phyloP scores from a whole-genome alignment of 306 rosid species.

The Begonia masoniana region DNA sequence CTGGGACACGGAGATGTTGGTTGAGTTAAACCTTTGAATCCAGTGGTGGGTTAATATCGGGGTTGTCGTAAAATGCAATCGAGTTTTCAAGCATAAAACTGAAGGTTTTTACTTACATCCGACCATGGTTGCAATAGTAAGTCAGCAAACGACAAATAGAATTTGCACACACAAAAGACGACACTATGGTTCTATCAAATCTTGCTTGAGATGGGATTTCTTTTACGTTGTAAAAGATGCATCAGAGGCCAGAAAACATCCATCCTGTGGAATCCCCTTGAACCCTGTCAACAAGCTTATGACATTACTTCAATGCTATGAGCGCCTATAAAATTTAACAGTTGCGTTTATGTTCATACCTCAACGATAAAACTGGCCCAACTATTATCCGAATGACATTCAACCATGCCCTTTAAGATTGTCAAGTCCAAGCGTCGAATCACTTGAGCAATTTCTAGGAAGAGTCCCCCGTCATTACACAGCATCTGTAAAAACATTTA shows the following conservation, averaged over 20 bases:
- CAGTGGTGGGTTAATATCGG: too few species aligned
- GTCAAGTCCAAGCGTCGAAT: slow-evolving; percentile 43
- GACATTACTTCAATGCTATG: not conserved
- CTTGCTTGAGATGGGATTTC: slow-evolving; percentile 22
- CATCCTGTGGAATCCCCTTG: slow-evolving; percentile 80
- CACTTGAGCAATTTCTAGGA: slow-evolving; percentile 72
- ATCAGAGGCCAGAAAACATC: slow-evolving; percentile 73
- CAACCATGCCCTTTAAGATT: slow-evolving; percentile 61
- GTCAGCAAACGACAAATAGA: too few species aligned
- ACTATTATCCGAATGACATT: slow-evolving; percentile 26
- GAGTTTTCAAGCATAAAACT: too few species aligned
- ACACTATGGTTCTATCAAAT: slow-evolving; percentile 16
- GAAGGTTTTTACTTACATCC: too few species aligned
- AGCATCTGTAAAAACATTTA: slow-evolving; percentile 20
- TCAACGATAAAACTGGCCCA: slow-evolving; percentile 79
- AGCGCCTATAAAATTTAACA: too few species aligned
- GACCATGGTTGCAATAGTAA: too few species aligned
- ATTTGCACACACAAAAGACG: not conserved
- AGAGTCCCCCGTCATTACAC: slow-evolving; percentile 59
- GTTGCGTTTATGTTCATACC: slow-evolving; percentile 23
- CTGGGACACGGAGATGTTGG: too few species aligned
- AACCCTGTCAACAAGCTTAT: slow-evolving; percentile 25
- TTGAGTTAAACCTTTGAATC: too few species aligned
- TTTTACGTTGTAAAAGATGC: slow-evolving; percentile 65
- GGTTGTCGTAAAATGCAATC: too few species aligned